phyloP scores from a whole-genome alignment of 495 filamentous ascomycete genomes.

The Viridothelium virens region DNA sequence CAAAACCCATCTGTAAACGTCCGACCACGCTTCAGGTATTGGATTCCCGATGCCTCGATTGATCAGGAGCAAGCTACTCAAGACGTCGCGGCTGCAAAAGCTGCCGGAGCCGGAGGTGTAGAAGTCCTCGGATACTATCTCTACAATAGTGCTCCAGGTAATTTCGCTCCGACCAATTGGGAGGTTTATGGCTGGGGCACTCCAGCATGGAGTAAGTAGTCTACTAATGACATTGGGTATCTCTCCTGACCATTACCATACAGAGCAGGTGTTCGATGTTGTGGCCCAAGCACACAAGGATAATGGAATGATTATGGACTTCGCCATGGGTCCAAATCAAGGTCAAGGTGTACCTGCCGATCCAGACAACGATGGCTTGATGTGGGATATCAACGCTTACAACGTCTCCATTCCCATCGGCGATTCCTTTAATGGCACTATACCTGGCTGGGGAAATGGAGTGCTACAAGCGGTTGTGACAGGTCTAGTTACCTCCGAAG shows the following conservation, averaged over 20 bases:
- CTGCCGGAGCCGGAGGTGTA: conserved; percentile 38
- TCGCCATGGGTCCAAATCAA: conserved; percentile 44
- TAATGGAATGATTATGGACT: conserved; percentile 40
- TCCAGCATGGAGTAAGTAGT: conserved; percentile 30
- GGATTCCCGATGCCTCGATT: conserved; percentile 41
- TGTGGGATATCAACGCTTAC: conserved; percentile 37
- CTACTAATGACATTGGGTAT: not conserved
- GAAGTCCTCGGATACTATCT: conserved; percentile 41
- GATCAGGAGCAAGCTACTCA: conserved; percentile 26
- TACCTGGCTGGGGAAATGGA: conserved; percentile 37
- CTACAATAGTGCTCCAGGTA: conserved; percentile 28
- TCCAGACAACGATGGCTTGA: conserved; percentile 29
- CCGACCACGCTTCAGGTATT: conserved; percentile 20
- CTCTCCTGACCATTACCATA: not conserved
- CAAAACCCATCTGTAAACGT: conserved; percentile 17
- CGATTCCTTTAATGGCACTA: conserved; percentile 29
- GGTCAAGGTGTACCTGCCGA: conserved; percentile 44
- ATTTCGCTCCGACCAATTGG: conserved; percentile 35
- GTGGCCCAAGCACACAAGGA: conserved; percentile 37
- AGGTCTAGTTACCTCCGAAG: not conserved
- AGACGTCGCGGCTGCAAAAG: conserved; percentile 35
- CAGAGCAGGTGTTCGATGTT: conserved; percentile 31
- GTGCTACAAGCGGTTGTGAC: not conserved
- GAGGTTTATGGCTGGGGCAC: conserved; percentile 43
- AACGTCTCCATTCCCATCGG: conserved; percentile 26